A percentile compares a stretch with the other conserved stretches of the same genome.
Conservation (phyloP, 768 basidiomycete genomes). For the Leucosporidium creatinivorum region DNA sequence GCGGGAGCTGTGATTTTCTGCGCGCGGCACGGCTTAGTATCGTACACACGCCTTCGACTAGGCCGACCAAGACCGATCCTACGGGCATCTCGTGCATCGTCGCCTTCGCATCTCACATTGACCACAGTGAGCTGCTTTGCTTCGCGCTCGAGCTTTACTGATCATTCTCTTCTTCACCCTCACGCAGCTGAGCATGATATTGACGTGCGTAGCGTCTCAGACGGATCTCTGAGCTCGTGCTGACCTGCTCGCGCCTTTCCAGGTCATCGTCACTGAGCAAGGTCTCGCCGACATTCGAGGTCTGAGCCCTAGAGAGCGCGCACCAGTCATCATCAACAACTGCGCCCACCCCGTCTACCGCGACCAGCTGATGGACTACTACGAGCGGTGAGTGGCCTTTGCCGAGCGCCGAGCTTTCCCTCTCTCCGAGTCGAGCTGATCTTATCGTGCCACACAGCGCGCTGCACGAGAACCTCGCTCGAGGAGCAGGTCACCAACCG, state of each 20-base stretch:
- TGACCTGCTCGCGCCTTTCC: background rate
- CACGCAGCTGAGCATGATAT: slow-evolving; percentile 27
- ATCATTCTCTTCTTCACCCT: background rate
- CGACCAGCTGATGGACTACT: slow-evolving; percentile 36
- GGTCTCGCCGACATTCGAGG: slow-evolving; percentile 40
- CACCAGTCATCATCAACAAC: slow-evolving; percentile 38
- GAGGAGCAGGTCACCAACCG: slow-evolving; percentile 35
- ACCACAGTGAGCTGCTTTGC: slow-evolving; percentile 22
- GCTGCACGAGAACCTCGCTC: slow-evolving; percentile 36
- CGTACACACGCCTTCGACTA: background rate
- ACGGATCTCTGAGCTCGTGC: slow-evolving; percentile 9
- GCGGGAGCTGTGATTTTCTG: slow-evolving; percentile 15
- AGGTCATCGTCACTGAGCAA: slow-evolving; percentile 37
- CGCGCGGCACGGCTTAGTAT: background rate
- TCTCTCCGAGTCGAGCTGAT: no score
- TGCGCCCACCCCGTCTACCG: slow-evolving; percentile 38
- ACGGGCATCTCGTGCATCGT: slow-evolving; percentile 40
- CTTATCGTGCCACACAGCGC: background rate
- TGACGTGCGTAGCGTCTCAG: slow-evolving; percentile 1
- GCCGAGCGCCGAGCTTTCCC: no score
- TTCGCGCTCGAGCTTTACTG: background rate
- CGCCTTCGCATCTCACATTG: slow-evolving; percentile 38
- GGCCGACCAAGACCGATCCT: slow-evolving; percentile 37
- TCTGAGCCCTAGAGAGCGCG: slow-evolving; percentile 35
- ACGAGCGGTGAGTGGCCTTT: slow-evolving; percentile 16